Base-by-base conservation (phyloP, 441 rosid genomes). In the Eutrema salsugineum region DNA sequence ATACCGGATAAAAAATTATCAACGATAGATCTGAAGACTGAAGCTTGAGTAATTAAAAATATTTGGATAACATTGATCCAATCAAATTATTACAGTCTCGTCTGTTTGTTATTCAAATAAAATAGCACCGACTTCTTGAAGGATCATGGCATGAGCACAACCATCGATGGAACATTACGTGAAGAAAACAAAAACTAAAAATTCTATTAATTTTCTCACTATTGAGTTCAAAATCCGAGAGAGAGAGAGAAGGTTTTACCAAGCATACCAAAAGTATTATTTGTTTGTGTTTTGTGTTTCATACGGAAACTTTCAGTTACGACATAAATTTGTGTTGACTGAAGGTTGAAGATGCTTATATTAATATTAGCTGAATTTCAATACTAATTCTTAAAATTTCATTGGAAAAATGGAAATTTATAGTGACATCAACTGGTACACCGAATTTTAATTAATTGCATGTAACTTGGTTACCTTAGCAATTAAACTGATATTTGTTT, bases 131-230 rank as follows among this genome's bases (percentile, higher is more conserved):
- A 75, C 78, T 54, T 68, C 57, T 62, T 75, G 70, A 62, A 54
- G 27, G 51, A n/a, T 75, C 78, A 68, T 73, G 63, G 69, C 68
- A 61, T 53, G 22, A 43, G 74, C 78, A 75, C 74, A 44, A 5
- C 59, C 74, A 75, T 75, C 78, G 74, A 75, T 75, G 78, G 58
- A 75, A 75, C 68, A 68, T 68, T 75, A 53, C 43, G 30, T 53
- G 10, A 40, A 40, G 47, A n/a, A 66, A 59, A 42, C 14, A 58
- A 39, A 65, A 40, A 19, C 6, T 30, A 28, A 0, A 2, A 27
- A 8, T 3, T 50, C 6, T 32, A 30, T 20, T 9, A 3, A 15
- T 17, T 12, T 27, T 10, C 22, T 55, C 5, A 44, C 28, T 11
- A 5, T 4, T 28, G 38, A 57, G 49, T 62, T 43, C 27, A 33